Conservation (phyloP, 108 stramenopile genomes). For the Nannochloropsis oceanica region DNA sequence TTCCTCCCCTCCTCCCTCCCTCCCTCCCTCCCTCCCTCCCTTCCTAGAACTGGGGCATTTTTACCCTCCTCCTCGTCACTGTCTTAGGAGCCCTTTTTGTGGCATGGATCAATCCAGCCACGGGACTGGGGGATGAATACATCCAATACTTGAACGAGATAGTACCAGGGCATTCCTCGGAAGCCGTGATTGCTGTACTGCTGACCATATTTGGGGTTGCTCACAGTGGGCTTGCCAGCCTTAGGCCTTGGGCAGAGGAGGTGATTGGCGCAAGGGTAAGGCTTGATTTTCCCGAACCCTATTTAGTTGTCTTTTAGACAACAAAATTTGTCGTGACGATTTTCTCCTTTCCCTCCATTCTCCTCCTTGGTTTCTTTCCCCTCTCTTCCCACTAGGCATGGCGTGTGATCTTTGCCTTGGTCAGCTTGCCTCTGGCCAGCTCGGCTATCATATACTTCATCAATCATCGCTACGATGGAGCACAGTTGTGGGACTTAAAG, state of each 20-base stretch:
- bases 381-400: conserved; percentile 31
- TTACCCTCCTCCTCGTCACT: conserved; percentile 22
- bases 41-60: conserved; percentile 19
- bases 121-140: conserved; percentile 56
- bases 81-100: conserved; percentile 27
- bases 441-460: conserved; percentile 87
- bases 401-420: conserved; percentile 83
- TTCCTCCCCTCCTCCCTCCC: too few species aligned
- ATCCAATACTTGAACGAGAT: conserved; percentile 44
- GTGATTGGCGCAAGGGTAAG: conserved; percentile 60
- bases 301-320: too few species aligned
- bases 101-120: conserved; percentile 29
- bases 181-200: conserved; percentile 49
- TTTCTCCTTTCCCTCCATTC: neutral
- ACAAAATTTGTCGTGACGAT: too few species aligned
- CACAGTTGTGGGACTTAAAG: conserved; percentile 61
- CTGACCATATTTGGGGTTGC: conserved; percentile 64
- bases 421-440: conserved; percentile 62
- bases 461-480: conserved; percentile 76
- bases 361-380: neutral
- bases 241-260: conserved; percentile 69
- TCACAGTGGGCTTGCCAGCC: conserved; percentile 81
- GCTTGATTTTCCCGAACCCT: neutral
- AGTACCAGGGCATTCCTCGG: conserved; percentile 45
- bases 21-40: neutral